Conservation (phyloP, 2,329 filamentous ascomycete genomes). For the Aureobasidium sp. region DNA sequence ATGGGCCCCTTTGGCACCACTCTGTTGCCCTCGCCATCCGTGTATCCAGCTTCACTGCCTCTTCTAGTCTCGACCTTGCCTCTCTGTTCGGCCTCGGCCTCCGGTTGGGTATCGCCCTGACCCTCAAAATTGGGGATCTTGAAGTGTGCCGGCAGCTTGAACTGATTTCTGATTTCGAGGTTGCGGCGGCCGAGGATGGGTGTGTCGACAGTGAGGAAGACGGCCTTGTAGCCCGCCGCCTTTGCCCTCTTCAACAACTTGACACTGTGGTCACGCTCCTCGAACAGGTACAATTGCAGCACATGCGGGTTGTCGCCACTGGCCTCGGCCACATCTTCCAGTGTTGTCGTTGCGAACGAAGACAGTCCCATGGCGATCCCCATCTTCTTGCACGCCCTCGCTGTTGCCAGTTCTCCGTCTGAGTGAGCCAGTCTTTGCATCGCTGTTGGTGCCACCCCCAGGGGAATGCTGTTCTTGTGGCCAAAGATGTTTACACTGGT, state of each 20-base stretch:
- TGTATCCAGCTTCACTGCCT: conserved; percentile 23
- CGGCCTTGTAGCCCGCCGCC: conserved; percentile 45
- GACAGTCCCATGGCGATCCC: conserved; percentile 45
- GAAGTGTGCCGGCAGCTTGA: conserved; percentile 33
- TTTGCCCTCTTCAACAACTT: conserved; percentile 30
- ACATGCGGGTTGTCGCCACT: conserved; percentile 39
- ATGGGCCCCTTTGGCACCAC: conserved; percentile 30
- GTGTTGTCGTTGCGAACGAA: conserved; percentile 40
- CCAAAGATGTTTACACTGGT: conserved; percentile 43
- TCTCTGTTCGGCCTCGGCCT: conserved; percentile 17
- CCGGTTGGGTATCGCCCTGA: conserved; percentile 20
- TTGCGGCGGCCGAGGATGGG: conserved; percentile 49
- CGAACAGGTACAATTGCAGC: conserved; percentile 51
- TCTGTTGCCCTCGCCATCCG: conserved; percentile 10
- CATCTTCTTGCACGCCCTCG: conserved; percentile 40
- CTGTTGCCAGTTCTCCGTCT: conserved; percentile 47
- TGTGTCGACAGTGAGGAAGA: conserved; percentile 52
- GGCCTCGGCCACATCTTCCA: conserved; percentile 45
- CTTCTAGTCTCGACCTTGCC: conserved; percentile 15
- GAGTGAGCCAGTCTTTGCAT: conserved; percentile 48
- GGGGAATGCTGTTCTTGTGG: conserved; percentile 38
- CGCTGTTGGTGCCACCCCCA: conserved; percentile 49
- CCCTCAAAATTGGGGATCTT: conserved; percentile 31
- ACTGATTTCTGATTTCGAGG: conserved; percentile 50
- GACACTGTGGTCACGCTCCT: conserved; percentile 45